Evolutionary conservation across 106 monocot genomes (phyloP), one percentile per base, ranked within the genome.

Genomic region (Triglochin maritima): DNA sequence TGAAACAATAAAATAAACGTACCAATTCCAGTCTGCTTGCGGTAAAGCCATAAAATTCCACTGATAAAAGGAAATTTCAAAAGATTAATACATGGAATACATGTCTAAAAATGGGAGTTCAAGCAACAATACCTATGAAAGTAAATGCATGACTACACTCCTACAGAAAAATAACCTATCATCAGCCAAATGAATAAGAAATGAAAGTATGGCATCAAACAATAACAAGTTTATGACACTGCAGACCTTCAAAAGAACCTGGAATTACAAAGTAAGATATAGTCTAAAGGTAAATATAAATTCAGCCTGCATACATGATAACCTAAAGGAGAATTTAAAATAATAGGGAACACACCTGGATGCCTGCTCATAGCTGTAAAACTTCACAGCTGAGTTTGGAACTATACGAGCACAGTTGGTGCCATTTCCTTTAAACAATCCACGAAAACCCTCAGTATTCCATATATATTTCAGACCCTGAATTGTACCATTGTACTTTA

Each of bases 11-110:
- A 4, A 61, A 0, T 17, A 50, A 69, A 44, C 68, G 45, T 84
- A 92, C 92, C 92, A 56, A 85, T 78, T 53, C 92, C 87, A 65
- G 87, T 76, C 49, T 85, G 80, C 52, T 52, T 63, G 9, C 87
- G 92, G 56, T 87, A 92, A 71, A 85, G 62, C 92, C 87, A 92
- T 63, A 92, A 75, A 81, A 92, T 85, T 46, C 82, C 87, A 78
- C 92, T 92, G 92, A 46, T 46, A 70, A 66, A 69, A 59, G 15
- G 61, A 57, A 57, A 58, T 48, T 56, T 44, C 11, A 15, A 45
- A 49, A 60, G 3, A 55, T 44, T 13, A 56, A 12, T 44, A 46
- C 56, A 47, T 16, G 4, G 42, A 57, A 6, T 11, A 70, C 57
- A 44, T 62, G 16, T 10, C 44, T 3, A n/a, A 4, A 11, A 9